phyloP scores from a whole-genome alignment of 2,329 filamentous ascomycete genomes.

The Penicillium glabrum region DNA sequence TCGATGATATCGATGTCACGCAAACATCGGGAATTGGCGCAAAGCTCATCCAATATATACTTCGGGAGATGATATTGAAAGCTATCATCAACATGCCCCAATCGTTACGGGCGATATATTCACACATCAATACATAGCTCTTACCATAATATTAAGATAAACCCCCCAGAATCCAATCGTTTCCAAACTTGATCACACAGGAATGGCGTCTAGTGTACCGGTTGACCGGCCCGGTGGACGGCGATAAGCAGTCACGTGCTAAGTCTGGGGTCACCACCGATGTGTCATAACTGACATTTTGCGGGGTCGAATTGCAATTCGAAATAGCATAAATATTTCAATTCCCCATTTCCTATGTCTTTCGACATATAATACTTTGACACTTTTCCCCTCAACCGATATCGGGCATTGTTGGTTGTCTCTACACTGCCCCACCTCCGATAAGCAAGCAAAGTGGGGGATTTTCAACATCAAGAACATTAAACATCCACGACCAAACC shows the following conservation, averaged over 20 bases:
- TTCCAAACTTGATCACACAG: background rate
- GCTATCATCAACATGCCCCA: too few species aligned
- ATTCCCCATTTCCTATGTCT: background rate
- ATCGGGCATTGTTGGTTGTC: background rate
- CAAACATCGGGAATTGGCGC: too few species aligned
- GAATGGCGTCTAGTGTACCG: background rate
- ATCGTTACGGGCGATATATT: too few species aligned
- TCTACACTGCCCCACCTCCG: background rate
- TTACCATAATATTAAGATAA: too few species aligned
- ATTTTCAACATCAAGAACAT: background rate
- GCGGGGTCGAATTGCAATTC: background rate
- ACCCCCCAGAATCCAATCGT: background rate
- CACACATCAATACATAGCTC: too few species aligned
- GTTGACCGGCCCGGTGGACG: slow-evolving; percentile 9
- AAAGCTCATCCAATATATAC: too few species aligned
- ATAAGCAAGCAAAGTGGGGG: slow-evolving; percentile 5
- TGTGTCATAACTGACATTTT: background rate
- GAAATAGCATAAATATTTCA: background rate
- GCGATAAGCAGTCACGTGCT: slow-evolving; percentile 8
- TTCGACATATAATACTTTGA: background rate
- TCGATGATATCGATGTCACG: too few species aligned
- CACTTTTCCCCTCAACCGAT: background rate
- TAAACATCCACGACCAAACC: background rate
- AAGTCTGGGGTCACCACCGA: background rate
- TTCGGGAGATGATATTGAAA: too few species aligned